A percentile compares a stretch with the other conserved stretches of the same genome.
These are phyloP conservation scores for Nicotiana knightiana DNA, from an alignment of 257 asterid species.

Conservation along the genomic window DNA sequence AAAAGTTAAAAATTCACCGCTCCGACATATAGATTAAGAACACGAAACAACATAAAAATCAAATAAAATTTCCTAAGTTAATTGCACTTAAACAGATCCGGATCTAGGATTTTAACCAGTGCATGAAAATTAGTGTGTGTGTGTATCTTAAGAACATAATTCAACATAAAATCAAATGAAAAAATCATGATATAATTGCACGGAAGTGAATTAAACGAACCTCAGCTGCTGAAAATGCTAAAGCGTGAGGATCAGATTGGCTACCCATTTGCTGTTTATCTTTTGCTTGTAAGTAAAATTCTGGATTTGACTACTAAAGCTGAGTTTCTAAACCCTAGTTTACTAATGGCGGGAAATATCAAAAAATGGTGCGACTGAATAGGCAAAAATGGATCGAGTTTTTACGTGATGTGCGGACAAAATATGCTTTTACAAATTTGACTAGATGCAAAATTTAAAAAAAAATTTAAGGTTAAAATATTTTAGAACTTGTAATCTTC, in stretches of 20 bases:
- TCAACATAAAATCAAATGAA: background rate
- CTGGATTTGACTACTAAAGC: background rate
- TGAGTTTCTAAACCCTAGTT: background rate
- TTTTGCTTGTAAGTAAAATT: background rate
- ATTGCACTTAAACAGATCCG: background rate
- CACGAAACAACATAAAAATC: background rate
- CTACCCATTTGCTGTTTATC: slow-evolving; percentile 40
- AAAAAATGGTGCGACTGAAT: no score
- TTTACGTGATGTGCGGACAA: no score
- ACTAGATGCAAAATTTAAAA: no score
- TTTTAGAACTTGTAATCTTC: no score
- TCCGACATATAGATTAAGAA: background rate
- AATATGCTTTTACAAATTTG: no score
- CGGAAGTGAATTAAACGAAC: slow-evolving; percentile 18
- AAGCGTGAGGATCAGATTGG: slow-evolving; percentile 41
- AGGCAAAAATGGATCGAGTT: no score
- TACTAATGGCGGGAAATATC: no score
- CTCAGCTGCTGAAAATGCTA: slow-evolving; percentile 84
- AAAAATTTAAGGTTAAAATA: no score
- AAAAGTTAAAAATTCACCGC: background rate
- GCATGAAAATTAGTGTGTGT: background rate
- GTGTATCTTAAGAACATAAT: background rate
- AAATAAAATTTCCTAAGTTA: background rate
- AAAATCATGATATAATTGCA: background rate
- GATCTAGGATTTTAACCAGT: background rate